These are phyloP conservation scores for Chrysoporthe deuterocubensis DNA, from an alignment of 2,329 filamentous ascomycete genomes.

Conservation along the genomic window DNA sequence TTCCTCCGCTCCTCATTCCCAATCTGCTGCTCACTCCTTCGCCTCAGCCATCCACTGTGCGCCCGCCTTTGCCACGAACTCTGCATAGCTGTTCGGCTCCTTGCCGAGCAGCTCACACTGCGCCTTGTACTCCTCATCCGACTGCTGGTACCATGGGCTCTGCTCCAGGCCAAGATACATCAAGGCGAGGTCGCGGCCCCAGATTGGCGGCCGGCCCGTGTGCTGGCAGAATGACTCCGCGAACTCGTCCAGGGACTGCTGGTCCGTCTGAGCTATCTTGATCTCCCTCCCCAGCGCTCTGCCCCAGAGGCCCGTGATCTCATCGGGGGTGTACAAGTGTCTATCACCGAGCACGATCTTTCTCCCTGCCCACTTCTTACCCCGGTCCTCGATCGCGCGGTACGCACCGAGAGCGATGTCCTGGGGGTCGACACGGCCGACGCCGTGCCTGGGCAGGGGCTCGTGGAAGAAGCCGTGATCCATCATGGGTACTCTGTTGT, in stretches of 20 bases:
- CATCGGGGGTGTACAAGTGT: constrained; percentile 1
- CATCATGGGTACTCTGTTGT: constrained; percentile 1
- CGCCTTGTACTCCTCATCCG: constrained; percentile 1
- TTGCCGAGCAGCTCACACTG: not conserved
- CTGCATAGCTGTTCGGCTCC: constrained; percentile 4
- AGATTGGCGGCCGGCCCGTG: constrained; percentile 1
- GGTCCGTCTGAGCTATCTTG: not conserved
- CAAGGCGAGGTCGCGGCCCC: constrained; percentile 3
- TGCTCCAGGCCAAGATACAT: not conserved
- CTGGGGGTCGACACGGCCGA: not conserved
- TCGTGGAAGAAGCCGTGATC: constrained; percentile 3
- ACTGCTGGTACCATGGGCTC: not conserved
- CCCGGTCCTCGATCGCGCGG: constrained; percentile 1
- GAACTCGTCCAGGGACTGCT: constrained; percentile 3
- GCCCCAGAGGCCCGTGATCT: not conserved
- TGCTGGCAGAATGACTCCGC: not conserved
- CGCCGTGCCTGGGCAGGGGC: not conserved
- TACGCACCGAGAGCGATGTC: not conserved
- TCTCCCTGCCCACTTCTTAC: not conserved
- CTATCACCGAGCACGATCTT: not conserved
- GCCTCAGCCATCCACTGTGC: constrained; percentile 7
- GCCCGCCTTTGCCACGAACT: not conserved
- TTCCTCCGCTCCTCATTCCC: not conserved
- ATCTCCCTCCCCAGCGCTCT: not conserved
- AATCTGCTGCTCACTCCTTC: constrained; percentile 5